These are phyloP conservation scores for Daldinia childiae DNA, from an alignment of 495 filamentous ascomycete species.

Conservation along the genomic window DNA sequence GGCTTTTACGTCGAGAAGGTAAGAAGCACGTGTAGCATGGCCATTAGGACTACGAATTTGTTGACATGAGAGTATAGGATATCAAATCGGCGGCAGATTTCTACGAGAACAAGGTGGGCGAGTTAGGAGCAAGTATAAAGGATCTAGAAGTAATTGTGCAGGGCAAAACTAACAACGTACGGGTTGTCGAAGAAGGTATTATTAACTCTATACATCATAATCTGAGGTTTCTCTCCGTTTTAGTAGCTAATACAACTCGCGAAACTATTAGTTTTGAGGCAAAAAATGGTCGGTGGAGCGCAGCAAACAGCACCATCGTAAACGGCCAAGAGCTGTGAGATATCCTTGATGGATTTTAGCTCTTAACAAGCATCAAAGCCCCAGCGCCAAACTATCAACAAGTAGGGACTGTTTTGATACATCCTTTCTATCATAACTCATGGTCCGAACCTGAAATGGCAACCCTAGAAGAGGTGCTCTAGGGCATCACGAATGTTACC, in stretches of 20 bases:
- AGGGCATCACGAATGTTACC: constrained; percentile 39
- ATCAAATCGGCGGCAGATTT: constrained; percentile 81
- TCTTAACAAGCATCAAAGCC: constrained; percentile 3
- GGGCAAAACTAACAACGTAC: constrained; percentile 82
- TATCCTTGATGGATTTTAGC: constrained; percentile 31
- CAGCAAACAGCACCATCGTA: constrained; percentile 36
- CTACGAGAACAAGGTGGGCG: constrained; percentile 85
- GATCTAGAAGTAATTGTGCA: constrained; percentile 89
- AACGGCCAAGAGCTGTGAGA: constrained; percentile 29
- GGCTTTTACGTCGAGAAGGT: constrained; percentile 98
- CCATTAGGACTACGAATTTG: not conserved
- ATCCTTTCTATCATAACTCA: not conserved
- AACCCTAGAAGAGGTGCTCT: constrained; percentile 23
- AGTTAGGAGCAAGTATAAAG: constrained; percentile 77
- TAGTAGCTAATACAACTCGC: constrained; percentile 3
- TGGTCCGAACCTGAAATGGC: not conserved
- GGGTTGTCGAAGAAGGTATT: constrained; percentile 88
- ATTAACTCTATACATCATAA: constrained; percentile 1
- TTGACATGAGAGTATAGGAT: constrained; percentile 53
- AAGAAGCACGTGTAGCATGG: not conserved
- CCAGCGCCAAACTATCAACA: constrained; percentile 7
- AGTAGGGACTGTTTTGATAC: constrained; percentile 2
- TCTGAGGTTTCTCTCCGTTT: not conserved
- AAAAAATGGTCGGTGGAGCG: constrained; percentile 61
- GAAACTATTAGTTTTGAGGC: constrained; percentile 60